Base-by-base conservation (phyloP, 73 alveolate genomes). In the Paramecium pentaurelia region DNA sequence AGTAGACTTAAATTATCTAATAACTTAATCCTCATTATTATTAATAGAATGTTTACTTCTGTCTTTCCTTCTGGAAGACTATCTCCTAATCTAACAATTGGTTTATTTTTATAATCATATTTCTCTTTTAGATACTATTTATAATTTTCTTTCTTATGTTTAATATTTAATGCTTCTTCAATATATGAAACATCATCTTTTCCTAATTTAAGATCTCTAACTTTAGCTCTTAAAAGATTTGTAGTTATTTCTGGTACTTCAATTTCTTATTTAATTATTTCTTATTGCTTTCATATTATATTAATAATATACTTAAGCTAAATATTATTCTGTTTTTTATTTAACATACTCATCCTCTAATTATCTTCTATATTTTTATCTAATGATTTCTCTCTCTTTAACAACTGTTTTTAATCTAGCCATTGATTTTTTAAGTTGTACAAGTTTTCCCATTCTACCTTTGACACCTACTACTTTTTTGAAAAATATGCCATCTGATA, bases 341-440 rank as follows among this genome's bases (percentile, higher is more conserved):
- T 58, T 49, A 40, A 96, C 93, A 68, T 96, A 96, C 68, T 96
- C 94, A 59, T 94, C 96, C 60, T 96, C 98, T 28, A 96, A 85
- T 22, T 68, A 60, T 86, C 49, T 93, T 88, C 98, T 77, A 85
- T 96, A 96, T 27, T 88, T 91, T 32, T 80, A 45, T 89, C 96
- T 96, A 8, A 96, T 59, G 71, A 37, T 92, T 86, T 89, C 95
- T 70, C 98, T 94, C 87, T 96, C 98, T 38, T 93, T 90, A 11
- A 96, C 96, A 14, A 96, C 95, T 12, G 96, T 85, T 75, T 92
- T 68, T 16, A 96, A 93, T 86, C 98, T 75, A 40, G 96, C 91
- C 98, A 96, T 96, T 4, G 97, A 90, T 18, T 54, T 75, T 47
- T 92, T 92, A 10, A 96, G 96, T 71, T 94, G 49, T 0, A 59